These are phyloP conservation scores for Daedalea quercina DNA, from an alignment of 768 basidiomycete genomes.

Conservation along the genomic window DNA sequence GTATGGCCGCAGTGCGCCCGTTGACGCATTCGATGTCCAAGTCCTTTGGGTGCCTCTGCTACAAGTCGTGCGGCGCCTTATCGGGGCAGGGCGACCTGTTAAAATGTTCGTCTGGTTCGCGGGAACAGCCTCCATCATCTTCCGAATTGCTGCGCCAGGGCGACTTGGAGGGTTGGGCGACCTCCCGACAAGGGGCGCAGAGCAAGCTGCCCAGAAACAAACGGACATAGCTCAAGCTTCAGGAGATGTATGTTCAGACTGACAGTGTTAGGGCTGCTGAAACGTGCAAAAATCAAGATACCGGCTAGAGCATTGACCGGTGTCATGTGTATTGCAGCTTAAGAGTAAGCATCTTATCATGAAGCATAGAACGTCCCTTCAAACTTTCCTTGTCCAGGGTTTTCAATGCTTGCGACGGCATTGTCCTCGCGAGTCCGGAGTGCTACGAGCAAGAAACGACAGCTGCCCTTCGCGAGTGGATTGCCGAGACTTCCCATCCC, in stretches of 20 bases:
- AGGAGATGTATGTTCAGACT: slow-evolving; percentile 9
- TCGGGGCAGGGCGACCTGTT: neutral
- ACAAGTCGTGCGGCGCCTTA: neutral
- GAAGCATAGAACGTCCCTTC: too few species aligned
- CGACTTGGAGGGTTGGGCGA: slow-evolving; percentile 5
- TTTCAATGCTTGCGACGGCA: slow-evolving; percentile 7
- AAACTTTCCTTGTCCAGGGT: slow-evolving; percentile 1
- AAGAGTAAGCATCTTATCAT: slow-evolving; percentile 3
- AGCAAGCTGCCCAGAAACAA: slow-evolving; percentile 2
- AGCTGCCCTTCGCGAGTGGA: slow-evolving; percentile 4
- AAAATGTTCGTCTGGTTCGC: slow-evolving; percentile 9
- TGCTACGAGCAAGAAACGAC: slow-evolving; percentile 9
- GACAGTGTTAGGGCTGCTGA: too few species aligned
- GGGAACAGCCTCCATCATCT: neutral
- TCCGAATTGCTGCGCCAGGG: slow-evolving; percentile 7
- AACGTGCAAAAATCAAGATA: neutral
- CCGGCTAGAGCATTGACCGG: neutral
- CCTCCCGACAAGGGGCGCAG: slow-evolving; percentile 3
- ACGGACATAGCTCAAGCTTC: slow-evolving; percentile 3
- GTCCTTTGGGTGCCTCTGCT: slow-evolving; percentile 5
- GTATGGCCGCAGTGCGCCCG: neutral
- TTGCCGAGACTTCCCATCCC: neutral
- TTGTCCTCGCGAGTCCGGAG: slow-evolving; percentile 4
- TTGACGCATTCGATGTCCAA: neutral
- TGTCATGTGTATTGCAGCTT: neutral